Percentiles rank a stretch among this genome's conserved stretches.
Conservation (phyloP, 169 alveolate genomes). For the Plasmodium adleri region DNA sequence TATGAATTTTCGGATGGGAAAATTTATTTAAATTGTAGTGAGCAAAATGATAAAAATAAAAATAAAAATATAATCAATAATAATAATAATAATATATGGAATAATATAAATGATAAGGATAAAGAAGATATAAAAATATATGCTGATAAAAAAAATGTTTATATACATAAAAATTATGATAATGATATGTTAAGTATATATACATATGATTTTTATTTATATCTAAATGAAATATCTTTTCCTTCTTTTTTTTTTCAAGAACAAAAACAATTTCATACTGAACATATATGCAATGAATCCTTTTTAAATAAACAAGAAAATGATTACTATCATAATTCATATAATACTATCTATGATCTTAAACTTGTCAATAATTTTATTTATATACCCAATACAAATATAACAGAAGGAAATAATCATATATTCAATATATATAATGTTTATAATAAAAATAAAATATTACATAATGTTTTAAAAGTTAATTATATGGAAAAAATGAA, state of each 20-base stretch:
- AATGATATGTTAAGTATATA: constrained; percentile 7
- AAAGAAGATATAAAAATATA: constrained; percentile 4
- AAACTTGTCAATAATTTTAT: not conserved
- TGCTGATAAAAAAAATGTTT: constrained; percentile 35
- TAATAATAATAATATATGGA: not conserved
- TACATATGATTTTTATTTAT: constrained; percentile 38
- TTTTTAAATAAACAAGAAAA: no score
- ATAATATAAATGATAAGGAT: not conserved
- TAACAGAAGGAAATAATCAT: not conserved
- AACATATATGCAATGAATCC: no score
- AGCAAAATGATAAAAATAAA: not conserved
- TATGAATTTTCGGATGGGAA: constrained; percentile 33
- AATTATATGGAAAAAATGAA: constrained; percentile 16
- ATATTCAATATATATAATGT: constrained; percentile 26
- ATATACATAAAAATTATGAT: constrained; percentile 4
- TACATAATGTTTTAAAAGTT: not conserved
- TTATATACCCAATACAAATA: not conserved
- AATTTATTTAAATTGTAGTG: constrained; percentile 6
- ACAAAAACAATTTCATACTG: not conserved
- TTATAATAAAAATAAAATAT: not conserved
- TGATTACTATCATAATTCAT: not conserved
- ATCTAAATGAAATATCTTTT: constrained; percentile 35
- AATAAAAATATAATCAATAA: not conserved
- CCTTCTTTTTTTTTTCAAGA: not conserved
- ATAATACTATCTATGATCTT: not conserved